Conservation (phyloP, 129 eudicot species). For the Sambucus nigra region DNA sequence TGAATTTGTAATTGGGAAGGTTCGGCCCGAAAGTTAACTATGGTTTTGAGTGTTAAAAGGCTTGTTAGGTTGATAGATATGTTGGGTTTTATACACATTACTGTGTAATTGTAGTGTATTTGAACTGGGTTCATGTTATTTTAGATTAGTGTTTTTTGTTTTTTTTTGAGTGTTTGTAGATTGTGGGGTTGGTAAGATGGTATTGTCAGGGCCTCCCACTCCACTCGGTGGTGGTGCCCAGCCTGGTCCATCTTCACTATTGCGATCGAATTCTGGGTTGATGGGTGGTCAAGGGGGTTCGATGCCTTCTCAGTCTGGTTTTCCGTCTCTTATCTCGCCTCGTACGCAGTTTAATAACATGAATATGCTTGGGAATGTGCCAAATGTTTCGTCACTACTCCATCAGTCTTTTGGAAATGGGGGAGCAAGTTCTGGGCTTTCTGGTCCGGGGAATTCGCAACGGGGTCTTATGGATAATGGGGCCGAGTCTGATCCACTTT, state of each 20-base stretch:
- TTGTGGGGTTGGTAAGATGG: slow-evolving; percentile 43
- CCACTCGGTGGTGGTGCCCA: slow-evolving; percentile 72
- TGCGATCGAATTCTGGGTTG: slow-evolving; percentile 77
- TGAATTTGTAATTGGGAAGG: slow-evolving; percentile 9
- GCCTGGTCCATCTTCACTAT: slow-evolving; percentile 62
- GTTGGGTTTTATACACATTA: slow-evolving; percentile 8
- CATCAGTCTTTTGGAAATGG: slow-evolving; percentile 77
- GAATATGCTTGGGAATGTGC: slow-evolving; percentile 78
- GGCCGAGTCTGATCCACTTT: slow-evolving; percentile 58
- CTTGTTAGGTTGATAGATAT: background rate
- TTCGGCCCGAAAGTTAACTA: slow-evolving; percentile 9
- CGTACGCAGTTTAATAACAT: slow-evolving; percentile 68
- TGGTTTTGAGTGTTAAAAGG: background rate
- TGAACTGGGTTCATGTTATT: slow-evolving; percentile 18
- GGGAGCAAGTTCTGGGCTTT: slow-evolving; percentile 20
- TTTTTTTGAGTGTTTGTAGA: slow-evolving; percentile 11
- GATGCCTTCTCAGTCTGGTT: slow-evolving; percentile 62
- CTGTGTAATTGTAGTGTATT: slow-evolving; percentile 3
- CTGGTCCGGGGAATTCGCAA: slow-evolving; percentile 32
- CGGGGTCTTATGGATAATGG: slow-evolving; percentile 68
- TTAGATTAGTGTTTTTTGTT: slow-evolving; percentile 23
- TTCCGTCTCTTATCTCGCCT: slow-evolving; percentile 63
- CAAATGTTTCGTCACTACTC: slow-evolving; percentile 70
- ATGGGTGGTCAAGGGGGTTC: slow-evolving; percentile 82
- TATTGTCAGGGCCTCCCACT: slow-evolving; percentile 83